Evolutionary conservation across 371 early-diverging fungal genomes (phyloP), one percentile per base, ranked within the genome.

Genomic region (Mortierella sp.): DNA sequence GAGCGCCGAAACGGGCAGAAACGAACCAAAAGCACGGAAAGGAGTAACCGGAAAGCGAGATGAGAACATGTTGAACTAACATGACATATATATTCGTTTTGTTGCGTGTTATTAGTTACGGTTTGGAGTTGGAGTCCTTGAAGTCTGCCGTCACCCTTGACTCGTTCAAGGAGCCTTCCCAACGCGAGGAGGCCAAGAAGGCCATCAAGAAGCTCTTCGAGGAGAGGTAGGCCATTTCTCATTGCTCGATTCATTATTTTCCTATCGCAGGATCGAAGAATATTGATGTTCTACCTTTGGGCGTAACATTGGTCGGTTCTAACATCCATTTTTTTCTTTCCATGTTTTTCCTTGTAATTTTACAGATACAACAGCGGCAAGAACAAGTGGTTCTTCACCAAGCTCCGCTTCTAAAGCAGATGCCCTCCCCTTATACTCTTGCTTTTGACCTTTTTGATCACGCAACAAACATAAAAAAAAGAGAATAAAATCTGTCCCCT

Each of bases 371-470:
- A 95, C 90, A 91, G 95, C 86, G 99, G 99, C 90, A 98, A 98
- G 96, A 98, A 97, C 97, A 98, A 97, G 96, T 99, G 99, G 99
- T 99, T 99, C 97, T 99, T 99, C 95, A 94, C 95, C 93, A 99
- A 99, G 96, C 97, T 99, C 87, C 94, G 97, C 89, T 97, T 97
- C 96, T 97, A 96, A 97, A 85, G 68, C 68, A 68, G 38, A 68
- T 7, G 43, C 49, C 65, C 29, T 41, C 18, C 49, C 49, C 44
- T 24, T 10, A 21, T 41, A 21, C 38, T 24, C 41, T 68, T 77
- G 77, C 55, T 56, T 38, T 65, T 74, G 32, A 41, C 16, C 65
- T 68, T 65, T 68, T 68, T 63, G 63, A n/a, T 58, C 49, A 60
- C 48, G 60, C 63, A 60, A 27, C 29, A 24, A 58, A 43, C 43